Percentiles rank a stretch among this genome's conserved stretches.
These are phyloP conservation scores for Podospora appendiculata DNA, from an alignment of 495 filamentous ascomycete genomes.

Conservation along the genomic window DNA sequence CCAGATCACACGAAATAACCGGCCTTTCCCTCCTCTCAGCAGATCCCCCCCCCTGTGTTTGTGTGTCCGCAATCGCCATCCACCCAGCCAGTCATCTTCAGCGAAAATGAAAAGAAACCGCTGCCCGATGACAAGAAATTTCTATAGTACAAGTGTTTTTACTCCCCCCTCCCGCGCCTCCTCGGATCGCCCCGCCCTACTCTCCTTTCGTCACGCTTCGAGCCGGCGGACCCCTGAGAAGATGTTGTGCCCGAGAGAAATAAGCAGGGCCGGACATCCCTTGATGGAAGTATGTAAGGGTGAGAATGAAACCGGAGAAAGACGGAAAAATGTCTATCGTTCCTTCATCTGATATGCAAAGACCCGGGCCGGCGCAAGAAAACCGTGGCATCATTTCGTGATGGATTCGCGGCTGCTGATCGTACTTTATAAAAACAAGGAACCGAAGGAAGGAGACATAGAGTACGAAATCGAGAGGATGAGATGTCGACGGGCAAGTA, in stretches of 20 bases:
- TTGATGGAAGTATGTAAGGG: not conserved
- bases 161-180: not conserved
- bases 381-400: conserved; percentile 2
- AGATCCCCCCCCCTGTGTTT: not conserved
- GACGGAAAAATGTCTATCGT: conserved; percentile 9
- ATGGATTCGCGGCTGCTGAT: conserved; percentile 3
- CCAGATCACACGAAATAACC: not conserved
- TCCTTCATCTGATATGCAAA: conserved; percentile 6
- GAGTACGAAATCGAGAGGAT: not conserved
- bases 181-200: not conserved
- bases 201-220: not conserved
- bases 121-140: conserved; percentile 2
- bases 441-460: conserved; percentile 1
- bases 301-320: not conserved
- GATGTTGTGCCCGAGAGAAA: not conserved
- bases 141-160: conserved; percentile 14
- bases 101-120: not conserved
- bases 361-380: conserved; percentile 6
- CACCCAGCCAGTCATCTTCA: not conserved
- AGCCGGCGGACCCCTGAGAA: not conserved
- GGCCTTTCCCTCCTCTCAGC: not conserved
- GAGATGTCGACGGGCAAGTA: not conserved
- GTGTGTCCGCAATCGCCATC: not conserved
- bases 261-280: not conserved
- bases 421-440: conserved; percentile 4